phyloP scores from a whole-genome alignment of 768 basidiomycete genomes.

The Lactifluus hygrophoroides region DNA sequence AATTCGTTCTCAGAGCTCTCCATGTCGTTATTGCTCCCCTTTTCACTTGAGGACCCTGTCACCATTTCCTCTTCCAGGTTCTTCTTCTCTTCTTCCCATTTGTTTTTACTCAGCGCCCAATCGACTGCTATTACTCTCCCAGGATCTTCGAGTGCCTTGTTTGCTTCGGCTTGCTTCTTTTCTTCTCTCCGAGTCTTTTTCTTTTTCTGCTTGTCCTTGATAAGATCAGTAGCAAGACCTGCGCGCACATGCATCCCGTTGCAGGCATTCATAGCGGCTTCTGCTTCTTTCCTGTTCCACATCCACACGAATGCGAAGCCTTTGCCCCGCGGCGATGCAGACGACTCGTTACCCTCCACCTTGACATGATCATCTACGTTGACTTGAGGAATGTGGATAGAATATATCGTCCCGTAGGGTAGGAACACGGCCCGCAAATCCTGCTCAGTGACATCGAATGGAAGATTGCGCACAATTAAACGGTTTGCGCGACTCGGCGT shows the following conservation, averaged over 20 bases:
- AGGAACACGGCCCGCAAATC: conserved; percentile 83
- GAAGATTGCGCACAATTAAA: conserved; percentile 86
- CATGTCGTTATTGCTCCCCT: conserved; percentile 25
- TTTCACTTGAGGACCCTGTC: conserved; percentile 30
- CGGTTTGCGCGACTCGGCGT: conserved; percentile 66
- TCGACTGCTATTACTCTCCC: conserved; percentile 83
- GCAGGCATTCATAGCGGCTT: conserved; percentile 27
- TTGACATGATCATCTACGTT: conserved; percentile 26
- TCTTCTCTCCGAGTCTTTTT: conserved; percentile 30
- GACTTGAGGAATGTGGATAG: conserved; percentile 64
- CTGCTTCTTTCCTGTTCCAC: conserved; percentile 67
- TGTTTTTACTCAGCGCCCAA: conserved; percentile 92
- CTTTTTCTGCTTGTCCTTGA: conserved; percentile 28
- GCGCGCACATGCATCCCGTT: conserved; percentile 19
- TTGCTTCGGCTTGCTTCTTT: conserved; percentile 31
- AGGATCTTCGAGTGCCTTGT: conserved; percentile 28
- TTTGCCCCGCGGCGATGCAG: conserved; percentile 35
- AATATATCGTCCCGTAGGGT: conserved; percentile 79
- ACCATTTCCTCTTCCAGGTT: conserved; percentile 35
- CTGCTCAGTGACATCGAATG: conserved; percentile 73
- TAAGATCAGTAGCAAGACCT: conserved; percentile 23
- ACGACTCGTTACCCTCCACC: conserved; percentile 23
- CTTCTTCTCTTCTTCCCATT: conserved; percentile 75
- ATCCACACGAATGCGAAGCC: conserved; percentile 98
- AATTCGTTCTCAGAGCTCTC: conserved; percentile 27